These are phyloP conservation scores for Solanum dulcamara DNA, from an alignment of 257 asterid genomes.

Conservation along the genomic window DNA sequence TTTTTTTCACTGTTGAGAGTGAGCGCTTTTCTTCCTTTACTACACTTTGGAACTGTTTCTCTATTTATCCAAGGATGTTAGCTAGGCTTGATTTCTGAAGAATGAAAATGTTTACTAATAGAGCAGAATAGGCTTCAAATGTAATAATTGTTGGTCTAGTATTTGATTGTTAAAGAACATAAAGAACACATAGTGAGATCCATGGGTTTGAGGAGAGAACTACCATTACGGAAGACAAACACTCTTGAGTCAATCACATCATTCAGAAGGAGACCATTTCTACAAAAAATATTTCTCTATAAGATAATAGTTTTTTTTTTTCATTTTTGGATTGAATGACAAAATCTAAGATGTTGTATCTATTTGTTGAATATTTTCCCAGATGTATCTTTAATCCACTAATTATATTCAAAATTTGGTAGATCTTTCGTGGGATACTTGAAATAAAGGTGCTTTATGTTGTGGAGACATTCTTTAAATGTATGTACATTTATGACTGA, in stretches of 20 bases:
- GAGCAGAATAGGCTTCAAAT: not conserved
- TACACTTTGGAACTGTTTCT: not conserved
- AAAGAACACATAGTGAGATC: not conserved
- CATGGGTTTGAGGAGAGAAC: not conserved
- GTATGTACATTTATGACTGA: not conserved
- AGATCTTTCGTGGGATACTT: not conserved
- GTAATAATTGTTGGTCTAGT: not conserved
- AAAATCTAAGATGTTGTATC: too few relatives aligned
- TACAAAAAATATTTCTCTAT: not conserved
- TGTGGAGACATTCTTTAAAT: not conserved
- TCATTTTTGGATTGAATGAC: not conserved
- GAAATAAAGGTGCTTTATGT: not conserved
- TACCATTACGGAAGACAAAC: too few relatives aligned
- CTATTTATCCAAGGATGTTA: not conserved
- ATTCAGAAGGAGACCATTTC: too few relatives aligned
- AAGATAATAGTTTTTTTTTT: not conserved
- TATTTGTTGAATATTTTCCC: too few relatives aligned
- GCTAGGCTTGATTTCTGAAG: not conserved
- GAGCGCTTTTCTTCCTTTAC: not conserved
- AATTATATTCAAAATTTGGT: not conserved
- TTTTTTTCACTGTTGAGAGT: not conserved
- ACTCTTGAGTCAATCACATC: too few relatives aligned
- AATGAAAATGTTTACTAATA: not conserved
- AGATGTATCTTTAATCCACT: too few relatives aligned
- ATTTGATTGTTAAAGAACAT: not conserved